Conservation (phyloP, 1,284 basidiomycete species). For the Peniophora sp. region DNA sequence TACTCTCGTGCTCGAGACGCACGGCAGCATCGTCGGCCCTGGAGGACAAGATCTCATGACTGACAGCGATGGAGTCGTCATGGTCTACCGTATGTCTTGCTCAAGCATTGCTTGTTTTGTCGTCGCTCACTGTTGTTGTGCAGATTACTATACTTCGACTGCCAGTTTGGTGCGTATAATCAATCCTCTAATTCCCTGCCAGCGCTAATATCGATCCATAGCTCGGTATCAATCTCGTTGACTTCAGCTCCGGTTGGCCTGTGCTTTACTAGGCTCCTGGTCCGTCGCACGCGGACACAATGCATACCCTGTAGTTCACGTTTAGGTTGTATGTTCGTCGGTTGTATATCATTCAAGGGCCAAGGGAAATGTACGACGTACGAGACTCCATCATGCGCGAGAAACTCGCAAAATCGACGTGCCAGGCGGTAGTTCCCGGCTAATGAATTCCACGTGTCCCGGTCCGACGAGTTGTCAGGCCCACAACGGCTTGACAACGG, state of each 20-base stretch:
- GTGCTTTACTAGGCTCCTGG: neutral
- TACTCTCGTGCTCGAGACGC: slow-evolving; percentile 40
- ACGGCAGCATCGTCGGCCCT: slow-evolving; percentile 41
- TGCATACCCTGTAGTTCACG: too few relatives aligned
- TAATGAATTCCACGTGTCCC: too few relatives aligned
- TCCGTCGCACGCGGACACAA: too few relatives aligned
- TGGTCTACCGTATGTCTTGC: slow-evolving; percentile 32
- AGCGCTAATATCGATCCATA: neutral
- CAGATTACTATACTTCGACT: slow-evolving; percentile 44
- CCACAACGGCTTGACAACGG: too few relatives aligned
- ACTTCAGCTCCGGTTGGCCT: neutral
- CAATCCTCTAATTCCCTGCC: neutral
- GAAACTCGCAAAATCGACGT: too few relatives aligned
- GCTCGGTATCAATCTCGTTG: neutral
- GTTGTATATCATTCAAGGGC: too few relatives aligned
- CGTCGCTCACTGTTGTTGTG: neutral
- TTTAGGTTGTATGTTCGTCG: too few relatives aligned
- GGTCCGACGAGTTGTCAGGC: too few relatives aligned
- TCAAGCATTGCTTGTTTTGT: slow-evolving; percentile 16
- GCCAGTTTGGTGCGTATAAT: slow-evolving; percentile 11
- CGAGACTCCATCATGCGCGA: too few relatives aligned
- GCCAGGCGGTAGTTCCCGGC: too few relatives aligned
- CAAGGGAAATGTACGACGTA: too few relatives aligned
- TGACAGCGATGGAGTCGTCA: slow-evolving; percentile 28
- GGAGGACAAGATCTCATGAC: slow-evolving; percentile 33